Evolutionary conservation across 768 basidiomycete genomes (phyloP).

Genomic region (Tephrocybe sp.): DNA sequence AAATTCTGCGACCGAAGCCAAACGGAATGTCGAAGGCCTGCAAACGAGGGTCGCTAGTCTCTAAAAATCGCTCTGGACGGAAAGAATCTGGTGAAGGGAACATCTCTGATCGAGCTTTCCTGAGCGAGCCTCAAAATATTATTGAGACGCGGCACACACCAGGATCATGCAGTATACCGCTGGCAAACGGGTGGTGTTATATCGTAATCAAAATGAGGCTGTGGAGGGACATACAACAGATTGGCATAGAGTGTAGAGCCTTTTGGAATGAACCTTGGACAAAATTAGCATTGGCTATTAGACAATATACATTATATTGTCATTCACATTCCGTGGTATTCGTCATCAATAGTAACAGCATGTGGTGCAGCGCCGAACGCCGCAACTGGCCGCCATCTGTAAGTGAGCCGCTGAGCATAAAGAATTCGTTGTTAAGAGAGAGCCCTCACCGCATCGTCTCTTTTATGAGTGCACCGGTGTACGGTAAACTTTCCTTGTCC

Average conservation of each 20-base stretch:
- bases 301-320: background rate
- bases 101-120: constrained; percentile 11
- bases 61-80: constrained; percentile 40
- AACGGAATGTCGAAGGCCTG: constrained; percentile 35
- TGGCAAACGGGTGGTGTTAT: constrained; percentile 7
- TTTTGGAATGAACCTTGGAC: constrained; percentile 32
- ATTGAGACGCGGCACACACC: constrained; percentile 10
- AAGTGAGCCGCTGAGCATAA: background rate
- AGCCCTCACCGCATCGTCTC: constrained; percentile 32
- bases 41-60: constrained; percentile 27
- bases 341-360: constrained; percentile 36
- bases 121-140: too few species aligned
- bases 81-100: constrained; percentile 36
- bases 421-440: background rate
- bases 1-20: constrained; percentile 41
- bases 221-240: constrained; percentile 24
- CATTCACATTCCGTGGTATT: constrained; percentile 34
- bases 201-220: background rate
- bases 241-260: constrained; percentile 40
- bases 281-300: background rate
- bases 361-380: constrained; percentile 30
- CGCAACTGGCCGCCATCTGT: constrained; percentile 17
- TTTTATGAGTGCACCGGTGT: constrained; percentile 36
- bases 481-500: constrained; percentile 35
- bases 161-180: constrained; percentile 33